Percentiles rank a stretch among this genome's conserved stretches.
These are phyloP conservation scores for Crepidotus variabilis DNA, from an alignment of 768 basidiomycete species.

Conservation along the genomic window DNA sequence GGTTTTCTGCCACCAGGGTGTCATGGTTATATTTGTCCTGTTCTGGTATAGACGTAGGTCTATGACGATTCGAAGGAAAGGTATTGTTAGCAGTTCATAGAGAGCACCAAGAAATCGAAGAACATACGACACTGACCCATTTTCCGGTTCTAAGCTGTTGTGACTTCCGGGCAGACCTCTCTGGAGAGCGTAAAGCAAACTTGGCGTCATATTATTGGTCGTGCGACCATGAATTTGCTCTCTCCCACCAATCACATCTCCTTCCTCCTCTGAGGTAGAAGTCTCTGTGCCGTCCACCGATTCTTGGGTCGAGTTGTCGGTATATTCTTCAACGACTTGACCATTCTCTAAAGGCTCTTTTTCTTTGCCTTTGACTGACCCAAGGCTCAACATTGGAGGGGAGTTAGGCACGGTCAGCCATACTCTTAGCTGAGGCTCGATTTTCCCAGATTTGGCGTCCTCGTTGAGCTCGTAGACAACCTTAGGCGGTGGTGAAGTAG, in stretches of 20 bases:
- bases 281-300: slow-evolving; percentile 8
- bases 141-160: background rate
- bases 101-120: no score
- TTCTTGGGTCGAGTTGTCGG: background rate
- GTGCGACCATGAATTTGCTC: slow-evolving; percentile 9
- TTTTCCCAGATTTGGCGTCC: slow-evolving; percentile 31
- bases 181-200: slow-evolving; percentile 18
- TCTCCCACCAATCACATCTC: slow-evolving; percentile 7
- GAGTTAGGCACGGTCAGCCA: slow-evolving; percentile 27
- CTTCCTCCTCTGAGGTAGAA: background rate
- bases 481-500: slow-evolving; percentile 14
- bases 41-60: background rate
- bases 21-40: background rate
- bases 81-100: no score
- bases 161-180: background rate
- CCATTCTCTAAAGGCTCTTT: background rate
- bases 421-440: slow-evolving; percentile 57
- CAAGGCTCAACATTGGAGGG: background rate
- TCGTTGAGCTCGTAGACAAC: slow-evolving; percentile 57
- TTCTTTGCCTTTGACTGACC: background rate
- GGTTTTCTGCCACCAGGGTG: no score
- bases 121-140: slow-evolving; percentile 1
- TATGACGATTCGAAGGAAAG: no score
- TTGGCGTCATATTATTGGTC: slow-evolving; percentile 1
- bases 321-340: no score